Evolutionary conservation across 2,329 filamentous ascomycete genomes (phyloP).

Genomic region (Talaromyces sp.): DNA sequence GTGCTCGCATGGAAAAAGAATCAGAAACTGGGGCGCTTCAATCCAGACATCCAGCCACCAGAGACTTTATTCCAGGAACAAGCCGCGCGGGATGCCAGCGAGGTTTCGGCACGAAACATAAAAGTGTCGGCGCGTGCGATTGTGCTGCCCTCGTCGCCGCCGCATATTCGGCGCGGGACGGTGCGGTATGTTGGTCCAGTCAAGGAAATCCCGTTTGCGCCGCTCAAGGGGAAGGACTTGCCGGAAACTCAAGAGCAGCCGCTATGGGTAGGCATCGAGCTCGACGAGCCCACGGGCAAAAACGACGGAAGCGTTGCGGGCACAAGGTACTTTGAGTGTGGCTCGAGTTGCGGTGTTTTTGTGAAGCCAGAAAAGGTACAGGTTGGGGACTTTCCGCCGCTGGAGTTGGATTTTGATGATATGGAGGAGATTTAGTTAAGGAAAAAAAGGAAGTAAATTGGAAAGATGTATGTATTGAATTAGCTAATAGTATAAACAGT

Average conservation of each 20-base stretch:
- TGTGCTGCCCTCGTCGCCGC: slow-evolving; percentile 36
- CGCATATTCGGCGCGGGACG: slow-evolving; percentile 39
- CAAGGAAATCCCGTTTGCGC: slow-evolving; percentile 33
- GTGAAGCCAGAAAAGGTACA: slow-evolving; percentile 59
- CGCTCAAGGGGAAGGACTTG: slow-evolving; percentile 19
- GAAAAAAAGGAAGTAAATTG: neutral
- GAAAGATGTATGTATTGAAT: no score
- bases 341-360: slow-evolving; percentile 52
- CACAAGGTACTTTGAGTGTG: slow-evolving; percentile 51
- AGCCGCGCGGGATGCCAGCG: slow-evolving; percentile 51
- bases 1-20: slow-evolving; percentile 93
- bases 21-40: slow-evolving; percentile 94
- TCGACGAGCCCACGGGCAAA: slow-evolving; percentile 62
- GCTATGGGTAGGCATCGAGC: slow-evolving; percentile 54
- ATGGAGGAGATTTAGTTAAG: slow-evolving; percentile 50
- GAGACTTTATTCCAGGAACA: slow-evolving; percentile 68
- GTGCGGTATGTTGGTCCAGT: slow-evolving; percentile 39
- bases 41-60: slow-evolving; percentile 71
- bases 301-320: slow-evolving; percentile 55
- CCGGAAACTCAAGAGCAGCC: slow-evolving; percentile 15
- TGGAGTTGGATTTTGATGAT: slow-evolving; percentile 47
- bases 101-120: slow-evolving; percentile 63
- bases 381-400: slow-evolving; percentile 53
- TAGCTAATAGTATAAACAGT: no score
- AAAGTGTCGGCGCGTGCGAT: slow-evolving; percentile 38